These are phyloP conservation scores for Schizochytrium sp. DNA, from an alignment of 108 stramenopile genomes.

Conservation along the genomic window DNA sequence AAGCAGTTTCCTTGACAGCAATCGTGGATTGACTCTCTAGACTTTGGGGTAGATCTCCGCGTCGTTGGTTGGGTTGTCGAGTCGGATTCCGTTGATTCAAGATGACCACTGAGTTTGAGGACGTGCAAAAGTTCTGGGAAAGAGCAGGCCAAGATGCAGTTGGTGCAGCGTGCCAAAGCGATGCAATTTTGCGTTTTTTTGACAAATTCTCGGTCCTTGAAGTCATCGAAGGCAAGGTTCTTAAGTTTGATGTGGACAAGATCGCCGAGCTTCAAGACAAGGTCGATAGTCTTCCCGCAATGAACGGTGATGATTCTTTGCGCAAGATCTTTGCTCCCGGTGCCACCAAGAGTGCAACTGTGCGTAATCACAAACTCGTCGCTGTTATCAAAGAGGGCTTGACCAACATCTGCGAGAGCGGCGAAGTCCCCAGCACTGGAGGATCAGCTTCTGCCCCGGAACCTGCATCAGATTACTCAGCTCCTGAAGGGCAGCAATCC, in stretches of 20 bases:
- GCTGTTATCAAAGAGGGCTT: constrained; percentile 11
- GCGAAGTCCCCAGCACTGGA: constrained; percentile 1
- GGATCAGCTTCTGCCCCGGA: neutral
- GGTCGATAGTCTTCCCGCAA: constrained; percentile 16
- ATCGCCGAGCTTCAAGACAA: constrained; percentile 40
- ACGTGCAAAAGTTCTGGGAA: constrained; percentile 53
- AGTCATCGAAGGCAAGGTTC: constrained; percentile 54
- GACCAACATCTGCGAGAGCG: constrained; percentile 35
- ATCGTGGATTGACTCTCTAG: no score
- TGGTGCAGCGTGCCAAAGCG: neutral
- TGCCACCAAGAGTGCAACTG: neutral
- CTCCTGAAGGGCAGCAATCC: neutral
- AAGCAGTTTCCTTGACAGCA: no score
- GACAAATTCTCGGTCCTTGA: constrained; percentile 30
- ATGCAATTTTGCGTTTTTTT: neutral
- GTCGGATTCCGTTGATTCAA: neutral
- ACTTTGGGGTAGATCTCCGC: no score
- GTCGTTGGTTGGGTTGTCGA: no score
- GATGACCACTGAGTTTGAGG: constrained; percentile 41
- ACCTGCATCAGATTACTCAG: neutral
- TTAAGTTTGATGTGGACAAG: constrained; percentile 55
- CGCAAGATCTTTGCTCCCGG: constrained; percentile 37
- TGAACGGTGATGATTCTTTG: constrained; percentile 19
- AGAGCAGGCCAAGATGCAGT: neutral
- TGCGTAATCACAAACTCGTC: constrained; percentile 18